Percentiles rank a stretch among this genome's conserved stretches.
These are phyloP conservation scores for Trametopsis cervina DNA, from an alignment of 768 basidiomycete genomes.

Conservation along the genomic window DNA sequence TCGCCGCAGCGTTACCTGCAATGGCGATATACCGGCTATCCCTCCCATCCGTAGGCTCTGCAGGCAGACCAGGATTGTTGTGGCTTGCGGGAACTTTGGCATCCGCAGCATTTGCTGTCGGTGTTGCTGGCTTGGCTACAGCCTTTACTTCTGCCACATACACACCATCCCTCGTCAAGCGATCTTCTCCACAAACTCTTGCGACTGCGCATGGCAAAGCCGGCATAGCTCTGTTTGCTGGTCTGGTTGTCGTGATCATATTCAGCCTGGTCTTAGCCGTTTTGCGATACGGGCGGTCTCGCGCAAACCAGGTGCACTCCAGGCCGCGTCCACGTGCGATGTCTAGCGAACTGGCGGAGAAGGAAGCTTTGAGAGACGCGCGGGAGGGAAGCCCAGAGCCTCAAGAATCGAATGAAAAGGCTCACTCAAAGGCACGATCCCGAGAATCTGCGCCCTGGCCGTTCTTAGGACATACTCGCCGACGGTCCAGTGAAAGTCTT, in stretches of 20 bases:
- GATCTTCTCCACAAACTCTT: conserved; percentile 31
- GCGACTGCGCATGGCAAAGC: conserved; percentile 58
- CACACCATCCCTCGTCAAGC: conserved; percentile 23
- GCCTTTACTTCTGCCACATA: conserved; percentile 52
- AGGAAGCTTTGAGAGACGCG: conserved; percentile 23
- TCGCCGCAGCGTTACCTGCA: conserved; percentile 37
- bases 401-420: conserved; percentile 6
- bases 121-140: conserved; percentile 53
- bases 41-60: conserved; percentile 27
- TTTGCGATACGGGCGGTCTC: neutral
- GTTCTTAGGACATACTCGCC: conserved; percentile 20
- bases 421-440: conserved; percentile 28
- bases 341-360: conserved; percentile 36
- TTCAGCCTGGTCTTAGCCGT: conserved; percentile 21
- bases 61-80: conserved; percentile 24
- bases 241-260: conserved; percentile 51
- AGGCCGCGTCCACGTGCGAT: conserved; percentile 23
- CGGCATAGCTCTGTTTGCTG: conserved; percentile 57
- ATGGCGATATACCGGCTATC: conserved; percentile 37
- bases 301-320: neutral
- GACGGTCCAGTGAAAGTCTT: conserved; percentile 34
- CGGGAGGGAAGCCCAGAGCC: conserved; percentile 25
- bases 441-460: conserved; percentile 31
- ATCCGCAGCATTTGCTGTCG: conserved; percentile 47
- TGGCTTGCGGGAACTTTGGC: conserved; percentile 33